A percentile compares a stretch with the other conserved stretches of the same genome.
Evolutionary conservation across 495 filamentous ascomycete genomes (phyloP).

Genomic region (Hypomontagnella monticulosa): DNA sequence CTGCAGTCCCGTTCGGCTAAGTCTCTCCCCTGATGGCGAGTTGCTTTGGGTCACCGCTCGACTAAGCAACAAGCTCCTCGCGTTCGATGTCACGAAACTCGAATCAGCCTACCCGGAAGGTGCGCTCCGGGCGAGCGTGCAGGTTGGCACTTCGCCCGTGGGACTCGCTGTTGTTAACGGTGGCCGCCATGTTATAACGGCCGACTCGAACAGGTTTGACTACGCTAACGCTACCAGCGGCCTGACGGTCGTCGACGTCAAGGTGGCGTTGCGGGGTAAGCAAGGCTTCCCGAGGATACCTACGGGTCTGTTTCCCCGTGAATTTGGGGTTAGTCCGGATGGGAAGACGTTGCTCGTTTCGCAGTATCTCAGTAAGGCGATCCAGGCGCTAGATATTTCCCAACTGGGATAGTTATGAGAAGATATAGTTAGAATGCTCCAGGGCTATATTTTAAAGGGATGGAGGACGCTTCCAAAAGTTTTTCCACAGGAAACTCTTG

Average conservation of each 20-base stretch:
- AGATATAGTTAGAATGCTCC: neutral
- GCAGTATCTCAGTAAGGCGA: conserved; percentile 19
- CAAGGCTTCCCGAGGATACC: conserved; percentile 30
- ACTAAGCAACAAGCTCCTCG: conserved; percentile 40
- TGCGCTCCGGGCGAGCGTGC: conserved; percentile 38
- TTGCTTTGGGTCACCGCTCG: conserved; percentile 37
- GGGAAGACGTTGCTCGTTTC: conserved; percentile 39
- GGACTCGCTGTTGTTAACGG: conserved; percentile 33
- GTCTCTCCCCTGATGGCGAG: conserved; percentile 30
- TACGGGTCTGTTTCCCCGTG: conserved; percentile 30
- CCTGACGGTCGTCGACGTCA: conserved; percentile 41
- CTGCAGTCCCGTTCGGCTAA: conserved; percentile 33
- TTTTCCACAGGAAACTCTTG: too few relatives aligned
- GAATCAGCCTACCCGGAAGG: conserved; percentile 40
- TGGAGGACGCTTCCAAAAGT: too few relatives aligned
- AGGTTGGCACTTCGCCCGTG: conserved; percentile 42
- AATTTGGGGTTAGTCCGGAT: conserved; percentile 39
- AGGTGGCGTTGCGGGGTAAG: conserved; percentile 37
- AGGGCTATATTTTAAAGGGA: too few relatives aligned
- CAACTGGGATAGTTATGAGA: neutral
- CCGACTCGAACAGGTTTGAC: conserved; percentile 35
- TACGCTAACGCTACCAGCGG: conserved; percentile 36
- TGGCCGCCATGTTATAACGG: conserved; percentile 31
- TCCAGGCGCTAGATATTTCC: conserved; percentile 13
- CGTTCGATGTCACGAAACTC: conserved; percentile 37